These are phyloP conservation scores for Alternaria brassicicola DNA, from an alignment of 2,329 filamentous ascomycete genomes.

Conservation along the genomic window DNA sequence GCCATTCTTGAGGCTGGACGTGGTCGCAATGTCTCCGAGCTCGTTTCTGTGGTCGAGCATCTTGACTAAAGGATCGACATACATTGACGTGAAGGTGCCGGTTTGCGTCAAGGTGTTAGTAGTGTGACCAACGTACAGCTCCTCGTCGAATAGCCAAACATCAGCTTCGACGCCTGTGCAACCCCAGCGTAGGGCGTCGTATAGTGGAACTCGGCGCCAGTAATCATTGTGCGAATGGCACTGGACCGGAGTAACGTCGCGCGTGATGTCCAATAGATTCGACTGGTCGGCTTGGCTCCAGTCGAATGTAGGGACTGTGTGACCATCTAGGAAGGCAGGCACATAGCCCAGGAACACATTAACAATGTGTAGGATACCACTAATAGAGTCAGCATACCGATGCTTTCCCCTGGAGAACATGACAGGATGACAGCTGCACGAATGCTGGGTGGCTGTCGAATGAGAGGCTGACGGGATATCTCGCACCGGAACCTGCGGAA, in stretches of 20 bases:
- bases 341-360: conserved; percentile 49
- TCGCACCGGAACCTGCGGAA: conserved; percentile 18
- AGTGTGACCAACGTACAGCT: conserved; percentile 63
- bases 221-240: conserved; percentile 67
- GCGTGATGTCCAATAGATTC: conserved; percentile 56
- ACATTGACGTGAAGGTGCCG: conserved; percentile 58
- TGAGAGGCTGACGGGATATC: conserved; percentile 8
- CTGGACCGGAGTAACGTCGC: conserved; percentile 56
- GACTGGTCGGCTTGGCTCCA: conserved; percentile 52
- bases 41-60: conserved; percentile 59
- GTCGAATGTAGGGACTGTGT: conserved; percentile 41
- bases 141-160: conserved; percentile 60
- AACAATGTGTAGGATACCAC: conserved; percentile 51
- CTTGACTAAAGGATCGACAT: conserved; percentile 58
- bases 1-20: conserved; percentile 48
- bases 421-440: background rate
- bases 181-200: conserved; percentile 61
- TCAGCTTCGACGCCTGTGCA: conserved; percentile 64
- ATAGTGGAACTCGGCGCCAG: conserved; percentile 61
- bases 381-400: conserved; percentile 30
- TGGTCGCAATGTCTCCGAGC: conserved; percentile 42
- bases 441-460: conserved; percentile 1
- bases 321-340: conserved; percentile 46
- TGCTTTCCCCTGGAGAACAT: background rate
- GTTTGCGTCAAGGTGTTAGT: conserved; percentile 54